Evolutionary conservation across 352 stramenopile species (phyloP), one percentile per base, ranked within the genome.

Genomic region (Hyaloperonospora brassicae): DNA sequence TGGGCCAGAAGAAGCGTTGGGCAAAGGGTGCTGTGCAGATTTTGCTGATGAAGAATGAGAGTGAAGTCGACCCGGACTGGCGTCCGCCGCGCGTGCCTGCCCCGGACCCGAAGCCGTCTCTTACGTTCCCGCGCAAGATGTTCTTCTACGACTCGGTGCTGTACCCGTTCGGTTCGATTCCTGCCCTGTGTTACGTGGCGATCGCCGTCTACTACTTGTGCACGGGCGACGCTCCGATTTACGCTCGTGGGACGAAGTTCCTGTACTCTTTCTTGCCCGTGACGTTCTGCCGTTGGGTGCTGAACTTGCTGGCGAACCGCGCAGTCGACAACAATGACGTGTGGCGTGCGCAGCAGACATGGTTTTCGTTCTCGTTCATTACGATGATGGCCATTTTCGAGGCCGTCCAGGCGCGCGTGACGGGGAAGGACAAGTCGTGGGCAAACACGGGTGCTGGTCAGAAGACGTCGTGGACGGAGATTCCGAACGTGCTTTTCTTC

Each of bases 341-440:
- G 72, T 90, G 75, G 80, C 84, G 84, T 66, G 76, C 80, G 0
- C 84, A 95, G 73, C 82, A 95, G 71, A 93, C 82, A 34, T 95
- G 84, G 82, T 95, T 95, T 54, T 93, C 84, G 43, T 95, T 92
- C 73, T 76, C 84, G 60, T 95, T 95, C 61, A 89, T 93, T 39
- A 93, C 80, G 66, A 66, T 88, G 73, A 64, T 93, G 55, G 84
- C 82, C n/a, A 92, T 95, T 42, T 47, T 84, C 21, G 84, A 95
- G 60, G 82, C 84, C 5, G 34, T 92, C 17, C 79, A 90, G 64
- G 73, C 76, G 50, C 79, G 79, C 55, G 8, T 92, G 39, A 92
- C 80, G 52, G 84, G 80, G 56, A 90, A 92, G 68, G 84, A 93
- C 47, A 86, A 83, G 49, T 87, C 76, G 57, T 95, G 84, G 84